These are phyloP conservation scores for Ramalina peruviana DNA, from an alignment of 495 filamentous ascomycete species.

Conservation along the genomic window DNA sequence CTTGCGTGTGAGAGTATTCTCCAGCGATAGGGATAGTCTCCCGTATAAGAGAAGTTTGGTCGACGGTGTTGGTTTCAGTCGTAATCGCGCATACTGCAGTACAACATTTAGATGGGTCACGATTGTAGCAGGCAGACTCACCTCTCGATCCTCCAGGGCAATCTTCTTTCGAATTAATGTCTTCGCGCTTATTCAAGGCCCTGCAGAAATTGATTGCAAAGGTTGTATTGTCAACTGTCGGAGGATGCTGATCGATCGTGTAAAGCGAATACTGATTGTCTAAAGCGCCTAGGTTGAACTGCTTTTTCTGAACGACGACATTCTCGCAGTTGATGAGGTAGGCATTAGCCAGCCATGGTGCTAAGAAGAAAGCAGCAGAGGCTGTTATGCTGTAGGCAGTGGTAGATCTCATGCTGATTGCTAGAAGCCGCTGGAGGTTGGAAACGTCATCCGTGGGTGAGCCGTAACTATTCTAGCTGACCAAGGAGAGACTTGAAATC, in stretches of 20 bases:
- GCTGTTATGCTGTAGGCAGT: too few relatives aligned
- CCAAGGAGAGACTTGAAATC: too few relatives aligned
- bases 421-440: slow-evolving; percentile 11
- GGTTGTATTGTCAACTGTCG: slow-evolving; percentile 50
- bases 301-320: slow-evolving; percentile 39
- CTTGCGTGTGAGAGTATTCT: slow-evolving; percentile 38
- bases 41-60: slow-evolving; percentile 27
- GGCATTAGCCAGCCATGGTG: slow-evolving; percentile 24
- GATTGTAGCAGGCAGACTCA: slow-evolving; percentile 26
- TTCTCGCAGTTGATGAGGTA: slow-evolving; percentile 48
- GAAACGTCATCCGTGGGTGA: slow-evolving; percentile 5
- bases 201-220: slow-evolving; percentile 82
- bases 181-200: slow-evolving; percentile 40
- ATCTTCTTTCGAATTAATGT: slow-evolving; percentile 31
- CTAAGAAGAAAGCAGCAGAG: slow-evolving; percentile 18
- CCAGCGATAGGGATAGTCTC: slow-evolving; percentile 62
- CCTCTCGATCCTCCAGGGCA: slow-evolving; percentile 52
- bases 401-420: too few relatives aligned
- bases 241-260: slow-evolving; percentile 32
- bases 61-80: slow-evolving; percentile 29
- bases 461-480: too few relatives aligned
- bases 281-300: slow-evolving; percentile 52
- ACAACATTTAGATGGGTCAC: not conserved
- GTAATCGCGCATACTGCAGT: slow-evolving; percentile 66
- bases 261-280: slow-evolving; percentile 65